These are phyloP conservation scores for Nemania bipapillata DNA, from an alignment of 2,329 filamentous ascomycete species.

Conservation along the genomic window DNA sequence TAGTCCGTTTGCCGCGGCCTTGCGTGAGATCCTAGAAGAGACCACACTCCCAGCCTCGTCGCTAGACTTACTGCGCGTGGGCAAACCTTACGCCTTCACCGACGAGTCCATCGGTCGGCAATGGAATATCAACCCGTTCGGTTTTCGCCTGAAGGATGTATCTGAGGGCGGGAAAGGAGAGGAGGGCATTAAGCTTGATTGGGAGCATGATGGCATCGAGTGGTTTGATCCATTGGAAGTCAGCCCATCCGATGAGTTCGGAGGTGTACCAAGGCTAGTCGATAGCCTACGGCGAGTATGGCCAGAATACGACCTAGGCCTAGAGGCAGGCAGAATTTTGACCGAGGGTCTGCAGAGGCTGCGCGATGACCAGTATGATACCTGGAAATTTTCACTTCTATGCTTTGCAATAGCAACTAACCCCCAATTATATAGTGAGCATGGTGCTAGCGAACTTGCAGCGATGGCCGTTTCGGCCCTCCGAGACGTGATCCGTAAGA, in stretches of 20 bases:
- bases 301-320: conserved; percentile 65
- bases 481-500: conserved; percentile 56
- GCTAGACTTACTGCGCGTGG: conserved; percentile 64
- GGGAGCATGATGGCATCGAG: conserved; percentile 69
- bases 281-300: conserved; percentile 69
- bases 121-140: conserved; percentile 73
- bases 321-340: conserved; percentile 59
- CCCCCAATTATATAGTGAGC: conserved; percentile 50
- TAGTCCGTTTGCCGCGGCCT: conserved; percentile 66
- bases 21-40: conserved; percentile 72
- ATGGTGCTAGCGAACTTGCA: conserved; percentile 69
- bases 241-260: conserved; percentile 58
- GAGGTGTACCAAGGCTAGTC: conserved; percentile 67
- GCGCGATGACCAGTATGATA: conserved; percentile 60
- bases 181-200: conserved; percentile 65
- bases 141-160: conserved; percentile 61
- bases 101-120: conserved; percentile 65
- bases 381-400: neutral
- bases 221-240: conserved; percentile 67
- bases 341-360: conserved; percentile 60
- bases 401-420: conserved; percentile 2
- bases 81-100: conserved; percentile 67
- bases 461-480: conserved; percentile 63
- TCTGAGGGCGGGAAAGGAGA: conserved; percentile 55
- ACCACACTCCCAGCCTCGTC: conserved; percentile 63